Percentiles rank a stretch among this genome's conserved stretches.
Evolutionary conservation across 2,329 filamentous ascomycete genomes (phyloP).

Genomic region (Grosmannia penicillata): DNA sequence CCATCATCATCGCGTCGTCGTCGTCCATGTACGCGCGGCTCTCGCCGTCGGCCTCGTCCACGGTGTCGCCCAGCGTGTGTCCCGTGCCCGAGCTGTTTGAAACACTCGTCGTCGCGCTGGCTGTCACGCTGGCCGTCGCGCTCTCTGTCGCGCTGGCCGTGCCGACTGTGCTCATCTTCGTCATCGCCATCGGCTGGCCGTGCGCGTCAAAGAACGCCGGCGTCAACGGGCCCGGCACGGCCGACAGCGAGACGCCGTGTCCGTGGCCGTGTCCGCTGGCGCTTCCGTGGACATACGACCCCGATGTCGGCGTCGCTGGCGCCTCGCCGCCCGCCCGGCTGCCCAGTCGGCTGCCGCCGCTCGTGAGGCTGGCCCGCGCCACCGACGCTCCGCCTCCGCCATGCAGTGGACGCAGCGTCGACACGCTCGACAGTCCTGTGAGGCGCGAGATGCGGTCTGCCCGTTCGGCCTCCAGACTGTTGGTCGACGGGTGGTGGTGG

Average conservation of each 20-base stretch:
- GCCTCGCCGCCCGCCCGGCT: constrained; percentile 17
- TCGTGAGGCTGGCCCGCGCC: too few relatives aligned
- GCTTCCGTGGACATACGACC: constrained; percentile 14
- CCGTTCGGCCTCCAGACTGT: constrained; percentile 77
- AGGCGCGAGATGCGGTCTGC: constrained; percentile 91
- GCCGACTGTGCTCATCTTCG: constrained; percentile 79
- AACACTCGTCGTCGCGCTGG: constrained; percentile 34
- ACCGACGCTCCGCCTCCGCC: too few relatives aligned
- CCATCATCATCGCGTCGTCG: constrained; percentile 23
- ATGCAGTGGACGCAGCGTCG: constrained; percentile 44
- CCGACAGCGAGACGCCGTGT: neutral
- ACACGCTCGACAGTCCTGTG: constrained; percentile 77
- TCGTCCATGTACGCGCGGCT: constrained; percentile 9
- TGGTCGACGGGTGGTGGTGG: constrained; percentile 46
- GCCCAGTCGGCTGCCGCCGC: constrained; percentile 9
- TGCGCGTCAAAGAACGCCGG: constrained; percentile 71
- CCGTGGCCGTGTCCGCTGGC: neutral
- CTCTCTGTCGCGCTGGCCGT: constrained; percentile 79
- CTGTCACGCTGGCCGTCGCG: constrained; percentile 40
- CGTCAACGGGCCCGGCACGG: constrained; percentile 23
- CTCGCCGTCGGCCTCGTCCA: constrained; percentile 29
- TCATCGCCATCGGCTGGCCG: constrained; percentile 51
- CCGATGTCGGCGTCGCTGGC: constrained; percentile 32
- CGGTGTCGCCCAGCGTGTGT: constrained; percentile 17
- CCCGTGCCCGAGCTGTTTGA: constrained; percentile 10